Conservation (phyloP, 441 rosid species). For the Codiaeum variegatum region DNA sequence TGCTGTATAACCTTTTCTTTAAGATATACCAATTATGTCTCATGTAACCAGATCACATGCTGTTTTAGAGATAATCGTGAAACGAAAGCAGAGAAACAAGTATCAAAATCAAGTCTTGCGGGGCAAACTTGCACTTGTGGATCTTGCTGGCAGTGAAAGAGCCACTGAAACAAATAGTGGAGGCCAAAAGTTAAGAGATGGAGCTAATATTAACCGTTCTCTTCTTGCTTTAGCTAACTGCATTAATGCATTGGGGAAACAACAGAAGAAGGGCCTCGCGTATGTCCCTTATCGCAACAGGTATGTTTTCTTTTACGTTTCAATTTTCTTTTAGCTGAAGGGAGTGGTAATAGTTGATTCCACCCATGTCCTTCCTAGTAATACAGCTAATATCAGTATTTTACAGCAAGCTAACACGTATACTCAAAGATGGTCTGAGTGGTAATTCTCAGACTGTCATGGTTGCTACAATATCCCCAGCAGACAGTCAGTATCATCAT, state of each 20-base stretch:
- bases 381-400: slow-evolving; percentile 21
- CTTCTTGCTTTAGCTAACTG: slow-evolving; percentile 97
- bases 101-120: slow-evolving; percentile 64
- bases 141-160: slow-evolving; percentile 98
- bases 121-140: slow-evolving; percentile 96
- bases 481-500: slow-evolving; percentile 78
- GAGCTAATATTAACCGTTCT: slow-evolving; percentile 90
- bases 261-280: slow-evolving; percentile 93
- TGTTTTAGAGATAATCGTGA: slow-evolving; percentile 80
- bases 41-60: slow-evolving; percentile 71
- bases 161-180: slow-evolving; percentile 89
- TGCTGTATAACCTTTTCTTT: neutral
- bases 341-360: neutral
- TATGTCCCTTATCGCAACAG: slow-evolving; percentile 96
- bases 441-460: slow-evolving; percentile 70
- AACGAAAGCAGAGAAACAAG: slow-evolving; percentile 69
- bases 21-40: neutral
- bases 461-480: slow-evolving; percentile 90
- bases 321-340: slow-evolving; percentile 10
- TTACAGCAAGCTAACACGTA: slow-evolving; percentile 87
- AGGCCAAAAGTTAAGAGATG: slow-evolving; percentile 92
- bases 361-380: slow-evolving; percentile 9
- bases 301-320: slow-evolving; percentile 34
- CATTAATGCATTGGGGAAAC: slow-evolving; percentile 89
- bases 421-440: slow-evolving; percentile 91